phyloP scores from a whole-genome alignment of 73 alveolate genomes.

The Paramecium octaurelia region DNA sequence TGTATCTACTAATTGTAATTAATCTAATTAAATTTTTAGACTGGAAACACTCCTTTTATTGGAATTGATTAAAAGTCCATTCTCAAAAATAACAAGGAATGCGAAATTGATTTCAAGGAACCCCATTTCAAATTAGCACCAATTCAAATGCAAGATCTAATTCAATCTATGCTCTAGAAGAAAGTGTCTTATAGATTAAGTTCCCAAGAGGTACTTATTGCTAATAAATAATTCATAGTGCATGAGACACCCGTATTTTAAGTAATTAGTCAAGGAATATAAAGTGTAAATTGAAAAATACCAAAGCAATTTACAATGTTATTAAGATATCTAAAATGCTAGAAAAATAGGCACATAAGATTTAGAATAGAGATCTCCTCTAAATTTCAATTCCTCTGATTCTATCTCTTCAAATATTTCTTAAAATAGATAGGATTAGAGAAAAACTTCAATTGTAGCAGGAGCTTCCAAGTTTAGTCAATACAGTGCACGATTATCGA shows the following conservation, averaged over 20 bases:
- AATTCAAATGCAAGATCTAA: background rate
- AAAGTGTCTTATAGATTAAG: conserved; percentile 10
- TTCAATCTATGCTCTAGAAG: background rate
- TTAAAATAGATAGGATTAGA: background rate
- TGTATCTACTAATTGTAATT: conserved; percentile 19
- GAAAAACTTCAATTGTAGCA: background rate
- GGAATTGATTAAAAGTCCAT: conserved; percentile 26
- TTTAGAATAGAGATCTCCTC: background rate
- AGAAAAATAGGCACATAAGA: background rate
- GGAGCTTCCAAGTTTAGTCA: conserved; percentile 21
- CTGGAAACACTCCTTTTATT: conserved; percentile 50
- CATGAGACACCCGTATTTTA: conserved; percentile 18
- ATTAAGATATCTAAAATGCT: background rate
- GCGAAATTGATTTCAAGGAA: conserved; percentile 40
- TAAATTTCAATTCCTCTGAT: background rate
- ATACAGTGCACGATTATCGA: conserved; percentile 2
- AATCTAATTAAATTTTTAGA: background rate
- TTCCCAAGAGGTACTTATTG: background rate
- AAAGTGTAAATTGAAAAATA: background rate
- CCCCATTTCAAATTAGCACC: background rate
- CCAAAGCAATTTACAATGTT: background rate
- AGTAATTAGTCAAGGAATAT: background rate
- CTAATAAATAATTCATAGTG: background rate
- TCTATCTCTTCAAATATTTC: conserved; percentile 32
- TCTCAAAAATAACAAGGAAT: conserved; percentile 37